These are phyloP conservation scores for Sporothrix brasiliensis DNA, from an alignment of 2,329 filamentous ascomycete species.

Conservation along the genomic window DNA sequence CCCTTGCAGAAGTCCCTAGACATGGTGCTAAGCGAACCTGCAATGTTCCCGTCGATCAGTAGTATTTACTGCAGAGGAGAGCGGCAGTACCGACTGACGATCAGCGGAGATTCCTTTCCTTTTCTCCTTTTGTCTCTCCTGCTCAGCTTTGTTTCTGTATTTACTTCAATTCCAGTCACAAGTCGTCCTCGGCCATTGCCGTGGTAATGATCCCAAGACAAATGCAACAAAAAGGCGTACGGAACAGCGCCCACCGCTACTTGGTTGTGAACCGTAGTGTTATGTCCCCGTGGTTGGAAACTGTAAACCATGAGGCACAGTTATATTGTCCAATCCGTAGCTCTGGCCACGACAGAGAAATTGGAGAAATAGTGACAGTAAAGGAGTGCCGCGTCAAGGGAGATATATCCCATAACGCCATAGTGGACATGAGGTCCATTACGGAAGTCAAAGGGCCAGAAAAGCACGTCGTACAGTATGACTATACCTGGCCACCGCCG, in stretches of 20 bases:
- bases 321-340: not conserved
- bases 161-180: not conserved
- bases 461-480: not conserved
- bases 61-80: not conserved
- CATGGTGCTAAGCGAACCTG: not conserved
- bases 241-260: conserved; percentile 10
- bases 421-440: no score
- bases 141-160: no score
- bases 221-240: not conserved
- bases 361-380: not conserved
- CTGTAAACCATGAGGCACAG: not conserved
- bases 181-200: no score
- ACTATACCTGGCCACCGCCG: not conserved
- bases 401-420: no score
- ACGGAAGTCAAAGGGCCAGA: no score
- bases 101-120: not conserved
- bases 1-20: conserved; percentile 11
- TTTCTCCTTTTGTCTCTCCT: no score
- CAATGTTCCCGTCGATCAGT: conserved; percentile 12
- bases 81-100: not conserved
- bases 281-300: not conserved
- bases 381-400: no score
- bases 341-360: not conserved
- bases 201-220: no score
- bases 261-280: not conserved